Evolutionary conservation across 495 filamentous ascomycete genomes (phyloP), one percentile per base, ranked within the genome.

Genomic region (Daldinia loculata): DNA sequence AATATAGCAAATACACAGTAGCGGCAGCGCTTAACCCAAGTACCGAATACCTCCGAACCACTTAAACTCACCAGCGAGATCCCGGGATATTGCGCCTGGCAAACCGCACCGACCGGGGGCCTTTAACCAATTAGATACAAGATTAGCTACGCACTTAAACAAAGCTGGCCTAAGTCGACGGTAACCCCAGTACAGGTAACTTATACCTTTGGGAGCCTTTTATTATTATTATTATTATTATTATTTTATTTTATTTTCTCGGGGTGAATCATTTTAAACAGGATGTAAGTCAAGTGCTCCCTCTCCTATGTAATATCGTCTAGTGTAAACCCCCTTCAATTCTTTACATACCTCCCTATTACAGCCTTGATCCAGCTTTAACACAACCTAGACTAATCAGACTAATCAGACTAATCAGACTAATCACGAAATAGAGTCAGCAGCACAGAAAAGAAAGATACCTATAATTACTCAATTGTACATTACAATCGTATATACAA

Each of bases 11-110:
- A 69, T 63, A 68, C 26, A 63, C 70, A 73, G 66, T 73, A 73
- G 70, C 70, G 70, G 70, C 70, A 73, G 70, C 70, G 70, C 70
- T 73, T 73, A 70, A 69, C 63, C 32, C 65, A 73, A 69, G 70
- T 73, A 73, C 66, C 70, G 62, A 69, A 73, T 73, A 73, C 70
- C 56, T 69, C 55, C 52, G 61, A 69, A 48, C 50, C 65, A 69
- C 57, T 65, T 56, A 55, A 61, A 41, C 53, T 48, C 55, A 69
- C 30, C 61, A 73, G 61, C 50, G 19, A 43, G 15, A 66, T 67
- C 65, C 61, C 64, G 70, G 70, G 58, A 61, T 66, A 72, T 72
- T 68, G 65, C 70, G 70, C 70, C 70, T 72, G 70, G 61, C 65
- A 72, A 69, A 72, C 70, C 56, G 68, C 50, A 61, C 61, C 27